Evolutionary conservation across 2,329 filamentous ascomycete genomes (phyloP).

Genomic region (Diaporthe velutina): DNA sequence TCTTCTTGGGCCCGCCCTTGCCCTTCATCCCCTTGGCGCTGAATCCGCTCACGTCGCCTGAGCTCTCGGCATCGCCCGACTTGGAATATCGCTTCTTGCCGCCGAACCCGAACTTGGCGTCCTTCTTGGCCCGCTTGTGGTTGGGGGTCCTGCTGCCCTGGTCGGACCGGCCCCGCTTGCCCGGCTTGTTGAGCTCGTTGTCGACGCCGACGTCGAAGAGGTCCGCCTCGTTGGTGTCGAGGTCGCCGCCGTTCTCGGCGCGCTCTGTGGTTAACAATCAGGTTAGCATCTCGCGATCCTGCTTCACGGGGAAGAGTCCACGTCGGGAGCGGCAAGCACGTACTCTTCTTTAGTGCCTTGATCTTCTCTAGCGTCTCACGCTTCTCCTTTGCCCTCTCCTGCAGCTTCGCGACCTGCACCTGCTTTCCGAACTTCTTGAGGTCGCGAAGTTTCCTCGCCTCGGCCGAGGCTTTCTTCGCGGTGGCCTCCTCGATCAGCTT

Average conservation of each 20-base stretch:
- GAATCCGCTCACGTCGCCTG: slow-evolving; percentile 84
- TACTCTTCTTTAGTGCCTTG: slow-evolving; percentile 94
- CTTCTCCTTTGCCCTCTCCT: slow-evolving; percentile 94
- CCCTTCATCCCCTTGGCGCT: slow-evolving; percentile 89
- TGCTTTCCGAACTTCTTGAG: slow-evolving; percentile 99
- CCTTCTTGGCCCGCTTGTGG: slow-evolving; percentile 90
- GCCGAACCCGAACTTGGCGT: slow-evolving; percentile 94
- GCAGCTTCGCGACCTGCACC: slow-evolving; percentile 94
- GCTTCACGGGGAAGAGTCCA: no score
- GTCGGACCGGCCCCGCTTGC: slow-evolving; percentile 53
- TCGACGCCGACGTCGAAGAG: slow-evolving; percentile 94
- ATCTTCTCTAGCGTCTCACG: slow-evolving; percentile 96
- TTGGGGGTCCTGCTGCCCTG: slow-evolving; percentile 61
- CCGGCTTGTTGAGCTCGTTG: slow-evolving; percentile 65
- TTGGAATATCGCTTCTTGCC: slow-evolving; percentile 95
- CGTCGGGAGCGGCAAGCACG: slow-evolving; percentile 52
- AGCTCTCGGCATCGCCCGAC: slow-evolving; percentile 89
- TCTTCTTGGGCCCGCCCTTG: slow-evolving; percentile 48
- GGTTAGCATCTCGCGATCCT: neutral
- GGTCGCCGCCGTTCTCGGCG: slow-evolving; percentile 73
- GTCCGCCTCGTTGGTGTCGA: slow-evolving; percentile 82
- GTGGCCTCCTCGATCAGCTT: slow-evolving; percentile 94
- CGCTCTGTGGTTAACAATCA: slow-evolving; percentile 73
- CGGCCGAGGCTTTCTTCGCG: slow-evolving; percentile 89
- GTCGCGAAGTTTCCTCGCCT: slow-evolving; percentile 92